phyloP scores from a whole-genome alignment of 768 basidiomycete genomes.

The Trametes cingulata region DNA sequence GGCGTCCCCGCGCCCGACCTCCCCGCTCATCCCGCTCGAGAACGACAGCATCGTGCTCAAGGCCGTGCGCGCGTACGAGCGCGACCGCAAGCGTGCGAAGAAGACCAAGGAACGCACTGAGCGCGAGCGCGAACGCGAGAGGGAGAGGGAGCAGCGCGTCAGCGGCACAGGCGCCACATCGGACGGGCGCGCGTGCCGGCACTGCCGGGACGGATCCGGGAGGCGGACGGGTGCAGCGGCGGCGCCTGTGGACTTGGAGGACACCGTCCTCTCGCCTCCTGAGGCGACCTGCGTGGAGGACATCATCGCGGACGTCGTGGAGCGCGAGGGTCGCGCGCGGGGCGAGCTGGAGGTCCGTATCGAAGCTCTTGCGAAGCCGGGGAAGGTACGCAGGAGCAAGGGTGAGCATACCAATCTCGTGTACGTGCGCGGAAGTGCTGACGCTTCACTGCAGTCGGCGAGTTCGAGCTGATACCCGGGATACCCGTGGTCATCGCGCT shows the following conservation, averaged over 20 bases:
- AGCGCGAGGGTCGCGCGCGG: slow-evolving; percentile 14
- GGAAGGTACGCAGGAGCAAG: slow-evolving; percentile 43
- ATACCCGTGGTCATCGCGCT: slow-evolving; percentile 58
- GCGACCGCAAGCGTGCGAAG: slow-evolving; percentile 48
- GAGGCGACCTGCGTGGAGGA: slow-evolving; percentile 11
- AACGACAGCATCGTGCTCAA: slow-evolving; percentile 32
- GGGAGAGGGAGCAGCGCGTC: neutral
- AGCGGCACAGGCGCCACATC: neutral
- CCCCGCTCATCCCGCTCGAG: slow-evolving; percentile 3
- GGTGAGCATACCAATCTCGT: slow-evolving; percentile 35
- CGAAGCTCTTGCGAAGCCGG: slow-evolving; percentile 28
- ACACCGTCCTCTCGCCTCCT: neutral
- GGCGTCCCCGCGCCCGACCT: neutral
- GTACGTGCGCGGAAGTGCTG: neutral
- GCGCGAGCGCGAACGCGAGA: slow-evolving; percentile 14
- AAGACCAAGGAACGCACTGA: slow-evolving; percentile 39
- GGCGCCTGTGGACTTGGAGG: neutral
- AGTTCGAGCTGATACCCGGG: slow-evolving; percentile 58
- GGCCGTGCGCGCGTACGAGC: slow-evolving; percentile 50
- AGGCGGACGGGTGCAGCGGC: neutral
- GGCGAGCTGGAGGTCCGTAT: slow-evolving; percentile 26
- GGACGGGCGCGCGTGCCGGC: neutral
- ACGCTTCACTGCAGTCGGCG: slow-evolving; percentile 39
- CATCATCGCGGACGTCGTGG: slow-evolving; percentile 20
- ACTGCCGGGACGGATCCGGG: slow-evolving; percentile 1